Percentiles rank a stretch among this genome's conserved stretches.
Evolutionary conservation across 352 stramenopile species (phyloP).

Genomic region (Phytopythium litorale): DNA sequence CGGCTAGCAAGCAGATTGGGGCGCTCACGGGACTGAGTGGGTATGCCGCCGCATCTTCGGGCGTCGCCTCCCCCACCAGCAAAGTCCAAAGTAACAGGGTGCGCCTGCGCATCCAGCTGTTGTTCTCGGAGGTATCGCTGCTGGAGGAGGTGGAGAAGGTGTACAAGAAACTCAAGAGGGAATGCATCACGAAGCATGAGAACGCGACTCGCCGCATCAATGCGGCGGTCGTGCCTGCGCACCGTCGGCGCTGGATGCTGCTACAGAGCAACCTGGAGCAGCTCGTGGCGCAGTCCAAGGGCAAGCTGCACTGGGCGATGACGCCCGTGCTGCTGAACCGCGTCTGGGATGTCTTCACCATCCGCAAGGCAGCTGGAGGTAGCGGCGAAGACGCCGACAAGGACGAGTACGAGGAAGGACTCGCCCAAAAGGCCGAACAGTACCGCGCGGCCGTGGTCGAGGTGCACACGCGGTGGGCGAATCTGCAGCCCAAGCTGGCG

Average conservation of each 20-base stretch:
- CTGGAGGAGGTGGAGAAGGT: conserved; percentile 61
- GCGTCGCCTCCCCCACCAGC: not conserved
- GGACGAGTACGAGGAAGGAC: conserved; percentile 25
- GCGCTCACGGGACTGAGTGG: not conserved
- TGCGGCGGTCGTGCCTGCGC: conserved; percentile 50
- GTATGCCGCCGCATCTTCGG: not conserved
- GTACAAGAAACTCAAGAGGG: conserved; percentile 58
- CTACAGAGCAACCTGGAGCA: conserved; percentile 57
- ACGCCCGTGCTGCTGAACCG: conserved; percentile 60
- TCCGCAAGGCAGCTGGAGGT: conserved; percentile 11
- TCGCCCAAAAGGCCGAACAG: conserved; percentile 29
- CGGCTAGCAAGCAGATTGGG: not conserved
- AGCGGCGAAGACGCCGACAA: conserved; percentile 11
- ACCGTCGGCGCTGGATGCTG: conserved; percentile 56
- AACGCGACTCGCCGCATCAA: conserved; percentile 51
- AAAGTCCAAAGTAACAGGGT: conserved; percentile 17
- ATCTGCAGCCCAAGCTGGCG: conserved; percentile 59
- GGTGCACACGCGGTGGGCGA: conserved; percentile 65
- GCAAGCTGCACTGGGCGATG: conserved; percentile 63
- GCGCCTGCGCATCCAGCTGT: conserved; percentile 39
- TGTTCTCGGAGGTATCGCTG: conserved; percentile 53
- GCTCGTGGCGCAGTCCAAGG: conserved; percentile 30
- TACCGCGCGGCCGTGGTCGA: conserved; percentile 50
- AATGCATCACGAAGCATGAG: conserved; percentile 61
- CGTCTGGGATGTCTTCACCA: conserved; percentile 70